Evolutionary conservation across 805 yeast genomes (phyloP).

Genomic region (Saturnispora saitoi): DNA sequence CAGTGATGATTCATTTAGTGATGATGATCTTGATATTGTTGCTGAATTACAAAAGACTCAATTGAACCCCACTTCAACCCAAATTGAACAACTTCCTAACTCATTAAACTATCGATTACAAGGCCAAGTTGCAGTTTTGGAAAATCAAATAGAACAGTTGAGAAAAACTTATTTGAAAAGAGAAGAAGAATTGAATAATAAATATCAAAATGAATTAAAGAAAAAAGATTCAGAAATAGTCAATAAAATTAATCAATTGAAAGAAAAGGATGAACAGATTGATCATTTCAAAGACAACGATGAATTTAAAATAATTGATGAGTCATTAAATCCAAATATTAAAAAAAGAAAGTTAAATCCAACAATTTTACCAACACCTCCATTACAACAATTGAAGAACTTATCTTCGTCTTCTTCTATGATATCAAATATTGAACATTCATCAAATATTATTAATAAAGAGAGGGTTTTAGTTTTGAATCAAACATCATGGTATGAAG

Average conservation of each 20-base stretch:
- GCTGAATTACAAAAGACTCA: conserved; percentile 2
- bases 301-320: conserved; percentile 7
- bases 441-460: not conserved
- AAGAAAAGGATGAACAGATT: conserved; percentile 3
- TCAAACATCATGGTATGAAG: conserved; percentile 27
- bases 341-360: conserved; percentile 1
- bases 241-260: conserved; percentile 6
- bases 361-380: not conserved
- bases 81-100: not conserved
- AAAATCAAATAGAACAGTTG: conserved; percentile 50
- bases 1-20: conserved; percentile 25
- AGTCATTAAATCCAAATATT: not conserved
- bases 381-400: not conserved
- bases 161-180: conserved; percentile 32
- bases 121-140: conserved; percentile 75
- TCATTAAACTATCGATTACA: conserved; percentile 37
- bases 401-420: not conserved
- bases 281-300: conserved; percentile 5
- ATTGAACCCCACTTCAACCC: not conserved
- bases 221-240: conserved; percentile 20
- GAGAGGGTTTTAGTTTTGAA: conserved; percentile 21
- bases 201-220: conserved; percentile 15
- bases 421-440: not conserved
- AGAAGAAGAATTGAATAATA: conserved; percentile 31
- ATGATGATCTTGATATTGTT: conserved; percentile 25